Conservation (phyloP, 257 asterid genomes). For the Apocynum venetum region DNA sequence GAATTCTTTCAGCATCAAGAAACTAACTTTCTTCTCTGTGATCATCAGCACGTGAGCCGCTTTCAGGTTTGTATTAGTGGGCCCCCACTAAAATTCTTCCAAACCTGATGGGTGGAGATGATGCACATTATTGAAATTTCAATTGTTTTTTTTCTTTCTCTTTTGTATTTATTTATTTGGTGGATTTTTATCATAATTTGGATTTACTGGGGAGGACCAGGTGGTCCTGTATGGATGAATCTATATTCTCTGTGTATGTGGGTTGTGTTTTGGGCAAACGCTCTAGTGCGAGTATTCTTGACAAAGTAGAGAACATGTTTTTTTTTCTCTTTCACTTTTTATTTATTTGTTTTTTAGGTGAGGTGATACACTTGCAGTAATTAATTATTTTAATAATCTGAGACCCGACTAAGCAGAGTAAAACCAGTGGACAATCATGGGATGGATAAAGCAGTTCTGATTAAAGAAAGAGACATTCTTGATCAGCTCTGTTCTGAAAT, state of each 20-base stretch:
- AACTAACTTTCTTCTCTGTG: background rate
- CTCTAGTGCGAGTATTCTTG: slow-evolving; percentile 7
- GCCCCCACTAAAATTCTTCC: slow-evolving; percentile 6
- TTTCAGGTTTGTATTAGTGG: slow-evolving; percentile 2
- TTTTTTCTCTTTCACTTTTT: background rate
- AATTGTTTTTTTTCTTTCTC: background rate
- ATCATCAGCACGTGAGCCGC: slow-evolving; percentile 16
- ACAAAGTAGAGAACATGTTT: background rate
- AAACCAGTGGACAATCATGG: background rate
- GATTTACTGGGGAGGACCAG: slow-evolving; percentile 2
- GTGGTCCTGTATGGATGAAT: background rate
- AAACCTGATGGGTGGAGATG: slow-evolving; percentile 12
- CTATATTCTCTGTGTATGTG: background rate
- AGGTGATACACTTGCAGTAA: too few species aligned
- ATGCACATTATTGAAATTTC: background rate
- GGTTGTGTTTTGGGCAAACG: background rate
- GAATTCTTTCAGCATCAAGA: slow-evolving; percentile 2
- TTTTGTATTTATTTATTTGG: background rate
- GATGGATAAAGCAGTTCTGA: background rate
- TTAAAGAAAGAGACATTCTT: background rate
- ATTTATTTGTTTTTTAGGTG: background rate
- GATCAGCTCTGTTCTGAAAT: background rate
- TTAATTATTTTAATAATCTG: too few species aligned
- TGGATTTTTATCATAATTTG: slow-evolving; percentile 6
- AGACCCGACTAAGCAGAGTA: too few species aligned